Conservation (phyloP, 2,329 filamentous ascomycete species). For the Verticillium nubilum region DNA sequence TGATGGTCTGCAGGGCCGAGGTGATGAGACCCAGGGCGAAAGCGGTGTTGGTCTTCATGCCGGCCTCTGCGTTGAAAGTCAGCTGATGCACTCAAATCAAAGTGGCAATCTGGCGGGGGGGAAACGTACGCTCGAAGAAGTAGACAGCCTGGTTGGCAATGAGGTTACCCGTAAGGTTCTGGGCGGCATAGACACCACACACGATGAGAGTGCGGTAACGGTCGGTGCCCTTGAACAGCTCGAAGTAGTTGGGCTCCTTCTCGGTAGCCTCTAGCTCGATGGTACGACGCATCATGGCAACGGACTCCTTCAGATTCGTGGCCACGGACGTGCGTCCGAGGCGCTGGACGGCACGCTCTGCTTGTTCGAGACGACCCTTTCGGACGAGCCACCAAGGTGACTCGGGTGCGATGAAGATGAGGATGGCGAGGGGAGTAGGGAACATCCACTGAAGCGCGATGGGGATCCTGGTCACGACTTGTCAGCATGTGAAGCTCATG, state of each 20-base stretch:
- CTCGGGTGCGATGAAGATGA: conserved; percentile 45
- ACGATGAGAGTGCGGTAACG: conserved; percentile 50
- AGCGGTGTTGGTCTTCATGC: conserved; percentile 35
- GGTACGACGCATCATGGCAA: conserved; percentile 51
- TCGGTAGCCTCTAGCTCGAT: conserved; percentile 40
- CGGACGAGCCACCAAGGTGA: conserved; percentile 48
- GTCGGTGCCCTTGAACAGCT: conserved; percentile 48
- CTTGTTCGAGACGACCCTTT: conserved; percentile 33
- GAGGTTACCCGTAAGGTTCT: conserved; percentile 48
- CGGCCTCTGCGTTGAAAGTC: conserved; percentile 25
- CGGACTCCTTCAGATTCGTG: conserved; percentile 39
- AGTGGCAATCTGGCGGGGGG: conserved; percentile 8
- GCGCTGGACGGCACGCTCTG: conserved; percentile 33
- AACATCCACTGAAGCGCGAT: conserved; percentile 55
- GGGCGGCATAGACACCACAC: conserved; percentile 42
- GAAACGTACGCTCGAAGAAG: conserved; percentile 45
- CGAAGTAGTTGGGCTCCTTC: conserved; percentile 36
- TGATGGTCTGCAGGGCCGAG: conserved; percentile 53
- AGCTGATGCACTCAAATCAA: conserved; percentile 22
- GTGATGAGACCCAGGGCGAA: conserved; percentile 46
- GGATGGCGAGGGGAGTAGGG: conserved; percentile 46
- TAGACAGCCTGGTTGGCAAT: conserved; percentile 59
- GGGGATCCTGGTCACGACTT: conserved; percentile 43
- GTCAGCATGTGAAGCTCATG: too few relatives aligned
- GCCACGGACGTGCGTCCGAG: conserved; percentile 37